phyloP scores from a whole-genome alignment of 2,329 filamentous ascomycete genomes.

The Magnaporthiopsis incrustans region DNA sequence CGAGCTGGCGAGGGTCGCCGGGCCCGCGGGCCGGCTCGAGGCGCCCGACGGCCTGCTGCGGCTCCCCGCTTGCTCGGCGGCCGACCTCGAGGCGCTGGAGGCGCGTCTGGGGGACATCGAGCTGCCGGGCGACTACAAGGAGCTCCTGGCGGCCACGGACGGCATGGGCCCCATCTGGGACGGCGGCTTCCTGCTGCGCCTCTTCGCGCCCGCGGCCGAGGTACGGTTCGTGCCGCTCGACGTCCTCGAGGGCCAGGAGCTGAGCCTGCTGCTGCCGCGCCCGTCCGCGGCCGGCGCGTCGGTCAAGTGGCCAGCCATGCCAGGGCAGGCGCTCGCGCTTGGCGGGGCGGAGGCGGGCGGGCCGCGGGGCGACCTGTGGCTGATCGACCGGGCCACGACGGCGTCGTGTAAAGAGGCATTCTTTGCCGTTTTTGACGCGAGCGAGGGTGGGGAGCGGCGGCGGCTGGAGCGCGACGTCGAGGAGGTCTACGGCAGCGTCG shows the following conservation, averaged over 20 bases:
- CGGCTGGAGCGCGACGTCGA: not conserved
- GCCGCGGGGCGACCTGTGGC: not conserved
- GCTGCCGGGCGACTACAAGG: slow-evolving; percentile 1
- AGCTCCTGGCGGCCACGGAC: slow-evolving; percentile 6
- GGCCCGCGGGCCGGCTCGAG: not conserved
- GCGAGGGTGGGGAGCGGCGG: not conserved
- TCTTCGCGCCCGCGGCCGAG: not conserved
- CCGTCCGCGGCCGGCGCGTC: no score
- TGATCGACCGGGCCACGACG: not conserved
- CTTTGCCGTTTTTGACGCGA: not conserved
- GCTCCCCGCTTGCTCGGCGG: no score
- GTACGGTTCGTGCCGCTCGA: not conserved
- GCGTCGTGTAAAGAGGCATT: not conserved
- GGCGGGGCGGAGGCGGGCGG: not conserved
- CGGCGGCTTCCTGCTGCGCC: slow-evolving; percentile 8
- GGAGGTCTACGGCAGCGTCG: not conserved
- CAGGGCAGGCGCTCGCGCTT: not conserved
- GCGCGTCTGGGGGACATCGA: not conserved
- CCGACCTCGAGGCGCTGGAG: not conserved
- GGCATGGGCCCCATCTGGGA: slow-evolving; percentile 13
- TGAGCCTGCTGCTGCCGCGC: no score
- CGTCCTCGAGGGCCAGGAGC: not conserved
- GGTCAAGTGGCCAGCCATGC: not conserved
- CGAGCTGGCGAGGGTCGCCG: not conserved
- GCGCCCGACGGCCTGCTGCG: not conserved